Conservation (phyloP, 306 rosid genomes). For the Prunus mume region DNA sequence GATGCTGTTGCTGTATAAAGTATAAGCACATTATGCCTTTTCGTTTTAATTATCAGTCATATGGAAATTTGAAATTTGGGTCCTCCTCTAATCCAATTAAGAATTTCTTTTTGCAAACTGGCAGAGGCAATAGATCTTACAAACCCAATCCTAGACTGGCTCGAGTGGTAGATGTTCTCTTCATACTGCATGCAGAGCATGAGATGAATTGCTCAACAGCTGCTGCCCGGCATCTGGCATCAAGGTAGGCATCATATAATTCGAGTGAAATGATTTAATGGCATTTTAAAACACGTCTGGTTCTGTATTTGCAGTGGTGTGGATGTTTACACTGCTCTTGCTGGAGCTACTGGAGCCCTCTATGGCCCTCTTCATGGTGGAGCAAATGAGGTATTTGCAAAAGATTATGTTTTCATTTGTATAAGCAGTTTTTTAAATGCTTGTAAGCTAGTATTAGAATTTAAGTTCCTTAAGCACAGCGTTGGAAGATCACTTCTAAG, state of each 20-base stretch:
- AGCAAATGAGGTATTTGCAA: constrained; percentile 71
- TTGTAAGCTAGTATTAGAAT: neutral
- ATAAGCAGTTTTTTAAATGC: neutral
- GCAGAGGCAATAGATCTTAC: constrained; percentile 74
- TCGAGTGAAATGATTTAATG: constrained; percentile 7
- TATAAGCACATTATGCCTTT: neutral
- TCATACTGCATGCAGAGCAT: constrained; percentile 85
- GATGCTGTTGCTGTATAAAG: neutral
- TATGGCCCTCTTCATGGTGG: constrained; percentile 95
- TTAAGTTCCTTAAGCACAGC: neutral
- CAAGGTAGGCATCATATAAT: constrained; percentile 51
- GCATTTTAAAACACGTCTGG: constrained; percentile 12
- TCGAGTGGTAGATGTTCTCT: constrained; percentile 79
- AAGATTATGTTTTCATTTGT: neutral
- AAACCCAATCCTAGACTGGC: constrained; percentile 82
- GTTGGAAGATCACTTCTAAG: neutral
- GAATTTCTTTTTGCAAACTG: constrained; percentile 18
- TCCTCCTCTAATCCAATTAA: neutral
- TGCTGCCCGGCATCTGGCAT: constrained; percentile 84
- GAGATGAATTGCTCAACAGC: constrained; percentile 96
- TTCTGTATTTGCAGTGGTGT: constrained; percentile 59
- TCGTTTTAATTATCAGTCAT: neutral
- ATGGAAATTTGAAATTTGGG: neutral
- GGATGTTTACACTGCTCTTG: constrained; percentile 84
- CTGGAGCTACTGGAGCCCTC: constrained; percentile 86